Conservation (phyloP, 768 basidiomycete species). For the Coprinopsis sp. region DNA sequence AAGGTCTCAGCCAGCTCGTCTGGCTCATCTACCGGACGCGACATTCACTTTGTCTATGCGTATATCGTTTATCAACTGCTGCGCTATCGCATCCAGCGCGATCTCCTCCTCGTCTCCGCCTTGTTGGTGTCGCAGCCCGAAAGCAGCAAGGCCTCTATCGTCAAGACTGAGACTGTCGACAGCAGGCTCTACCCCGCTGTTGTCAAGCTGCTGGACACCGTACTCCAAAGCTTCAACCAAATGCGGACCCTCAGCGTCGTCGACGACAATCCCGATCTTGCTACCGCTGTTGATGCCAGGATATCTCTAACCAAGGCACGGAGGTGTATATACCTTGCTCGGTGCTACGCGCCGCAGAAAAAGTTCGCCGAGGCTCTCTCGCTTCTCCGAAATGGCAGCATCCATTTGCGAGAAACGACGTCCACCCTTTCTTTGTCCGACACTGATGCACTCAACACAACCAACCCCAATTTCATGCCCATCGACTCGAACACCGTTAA, state of each 20-base stretch:
- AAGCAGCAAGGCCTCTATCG: constrained; percentile 17
- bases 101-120: constrained; percentile 72
- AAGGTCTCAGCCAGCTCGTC: constrained; percentile 37
- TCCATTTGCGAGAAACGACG: constrained; percentile 72
- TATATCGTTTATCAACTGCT: constrained; percentile 87
- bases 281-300: constrained; percentile 72
- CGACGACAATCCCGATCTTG: constrained; percentile 82
- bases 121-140: constrained; percentile 44
- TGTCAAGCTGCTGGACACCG: constrained; percentile 83
- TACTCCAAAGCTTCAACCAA: constrained; percentile 79
- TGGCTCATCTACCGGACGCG: constrained; percentile 47
- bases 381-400: constrained; percentile 63
- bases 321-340: constrained; percentile 74
- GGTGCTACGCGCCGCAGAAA: constrained; percentile 66
- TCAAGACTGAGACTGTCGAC: constrained; percentile 49
- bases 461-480: constrained; percentile 49
- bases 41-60: constrained; percentile 80
- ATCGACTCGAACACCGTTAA: constrained; percentile 41
- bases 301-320: constrained; percentile 65
- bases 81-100: constrained; percentile 82
- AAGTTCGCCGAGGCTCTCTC: constrained; percentile 69
- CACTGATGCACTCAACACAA: constrained; percentile 40
- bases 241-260: constrained; percentile 81
- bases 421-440: constrained; percentile 46
- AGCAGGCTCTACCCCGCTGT: constrained; percentile 77